Base-by-base conservation (phyloP, 257 asterid species). In the Cynanchum wilfordii region DNA sequence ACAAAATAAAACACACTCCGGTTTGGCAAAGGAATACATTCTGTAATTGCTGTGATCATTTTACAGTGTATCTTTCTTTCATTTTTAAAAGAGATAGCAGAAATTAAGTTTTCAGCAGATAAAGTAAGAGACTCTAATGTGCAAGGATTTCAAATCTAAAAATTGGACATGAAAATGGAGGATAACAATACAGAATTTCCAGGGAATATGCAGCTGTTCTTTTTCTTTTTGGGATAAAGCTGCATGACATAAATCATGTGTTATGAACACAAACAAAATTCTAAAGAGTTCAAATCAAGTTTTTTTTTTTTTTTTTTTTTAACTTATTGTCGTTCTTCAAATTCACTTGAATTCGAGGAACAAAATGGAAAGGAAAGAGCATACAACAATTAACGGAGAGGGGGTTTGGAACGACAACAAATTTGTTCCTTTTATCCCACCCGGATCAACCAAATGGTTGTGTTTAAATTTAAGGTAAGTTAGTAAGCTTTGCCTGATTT, bases 401-500 rank as follows among this genome's bases (percentile, higher is more conserved):
- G 69, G 15, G 15, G 69, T 65, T 72, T 58, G 71, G 68, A 55
- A 74, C 17, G 20, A 19, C 17, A 65, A 33, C 63, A 69, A 79
- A 17, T 74, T 60, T 45, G 73, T 70, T 59, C 73, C 79, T 55
- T 36, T 55, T 50, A 33, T 33, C 78, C 80, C 75, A 78, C 80
- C 78, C 73, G 62, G 30, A 50, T 68, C 64, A 20, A 72, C 75
- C 80, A 49, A 51, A 78, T 57, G 66, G 75, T 69, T 82, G 51
- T 66, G 84, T 82, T 71, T 71, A 54, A 75, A 72, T 70, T 71
- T 70, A 73, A 72, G 76, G 68, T 62, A 77, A 42, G 47, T 78
- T 87, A 85, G 75, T 63, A 73, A 25, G 4, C 27, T 63, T 73
- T 75, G 63, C 79, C 73, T 8, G 86, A 82, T 82, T 87, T 91